Evolutionary conservation across 1,284 basidiomycete genomes (phyloP).

Genomic region (Trichosporon coremiiforme): DNA sequence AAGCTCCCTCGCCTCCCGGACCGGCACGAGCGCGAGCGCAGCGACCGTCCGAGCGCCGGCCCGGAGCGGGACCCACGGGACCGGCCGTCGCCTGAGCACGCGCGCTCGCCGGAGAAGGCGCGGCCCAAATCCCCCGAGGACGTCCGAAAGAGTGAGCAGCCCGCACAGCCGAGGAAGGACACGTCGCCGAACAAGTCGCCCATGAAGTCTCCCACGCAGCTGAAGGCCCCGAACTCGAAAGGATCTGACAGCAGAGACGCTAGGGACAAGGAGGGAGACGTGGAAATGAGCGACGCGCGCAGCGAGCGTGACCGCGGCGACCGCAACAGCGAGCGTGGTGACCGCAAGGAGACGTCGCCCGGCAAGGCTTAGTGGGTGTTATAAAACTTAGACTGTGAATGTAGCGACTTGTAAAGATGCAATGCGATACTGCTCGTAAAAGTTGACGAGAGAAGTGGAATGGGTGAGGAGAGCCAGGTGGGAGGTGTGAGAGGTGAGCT

Average conservation of each 20-base stretch:
- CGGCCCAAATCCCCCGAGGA: constrained; percentile 11
- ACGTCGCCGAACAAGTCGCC: constrained; percentile 18
- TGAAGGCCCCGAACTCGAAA: constrained; percentile 16
- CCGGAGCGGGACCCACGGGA: not conserved
- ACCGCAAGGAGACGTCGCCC: not conserved
- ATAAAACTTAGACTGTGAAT: constrained; percentile 13
- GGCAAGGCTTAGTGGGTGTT: not conserved
- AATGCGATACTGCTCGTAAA: not conserved
- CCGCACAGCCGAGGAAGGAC: constrained; percentile 18
- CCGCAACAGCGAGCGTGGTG: constrained; percentile 5
- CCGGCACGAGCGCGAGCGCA: constrained; percentile 18
- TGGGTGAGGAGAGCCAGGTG: no score
- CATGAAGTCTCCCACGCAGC: constrained; percentile 7
- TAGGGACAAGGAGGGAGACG: constrained; percentile 15
- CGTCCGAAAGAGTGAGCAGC: constrained; percentile 20
- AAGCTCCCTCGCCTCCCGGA: constrained; percentile 8
- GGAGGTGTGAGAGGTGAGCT: no score
- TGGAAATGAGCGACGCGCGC: constrained; percentile 15
- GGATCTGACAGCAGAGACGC: constrained; percentile 5
- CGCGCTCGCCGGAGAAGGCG: constrained; percentile 22
- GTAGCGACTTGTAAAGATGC: constrained; percentile 15
- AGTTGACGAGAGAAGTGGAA: no score
- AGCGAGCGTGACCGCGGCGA: constrained; percentile 15
- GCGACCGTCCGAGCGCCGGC: not conserved
- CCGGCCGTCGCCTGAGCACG: constrained; percentile 10